Evolutionary conservation across 495 filamentous ascomycete species (phyloP).

Genomic region (Penicillium bialowiezense): DNA sequence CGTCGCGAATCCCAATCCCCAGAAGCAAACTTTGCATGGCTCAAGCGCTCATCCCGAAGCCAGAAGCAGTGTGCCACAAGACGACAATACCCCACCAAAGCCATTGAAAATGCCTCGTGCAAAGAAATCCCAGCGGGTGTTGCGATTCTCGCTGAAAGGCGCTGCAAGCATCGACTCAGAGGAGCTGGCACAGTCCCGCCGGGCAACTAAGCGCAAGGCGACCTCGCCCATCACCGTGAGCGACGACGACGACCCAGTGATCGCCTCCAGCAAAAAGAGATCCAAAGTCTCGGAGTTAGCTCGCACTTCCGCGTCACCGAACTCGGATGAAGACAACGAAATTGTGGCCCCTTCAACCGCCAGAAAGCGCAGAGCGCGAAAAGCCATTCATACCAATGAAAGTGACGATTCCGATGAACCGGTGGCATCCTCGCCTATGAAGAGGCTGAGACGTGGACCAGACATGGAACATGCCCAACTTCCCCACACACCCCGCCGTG

Average conservation of each 20-base stretch:
- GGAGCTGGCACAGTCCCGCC: slow-evolving; percentile 24
- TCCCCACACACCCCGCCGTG: slow-evolving; percentile 22
- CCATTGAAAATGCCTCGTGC: not conserved
- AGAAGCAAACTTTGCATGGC: slow-evolving; percentile 8
- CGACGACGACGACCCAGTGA: slow-evolving; percentile 28
- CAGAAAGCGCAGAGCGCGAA: not conserved
- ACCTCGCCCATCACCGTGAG: slow-evolving; percentile 14
- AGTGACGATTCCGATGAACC: slow-evolving; percentile 16
- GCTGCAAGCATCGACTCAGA: slow-evolving; percentile 4
- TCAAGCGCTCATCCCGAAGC: not conserved
- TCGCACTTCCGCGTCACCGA: too few species aligned
- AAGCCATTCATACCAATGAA: not conserved
- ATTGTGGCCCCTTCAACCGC: not conserved
- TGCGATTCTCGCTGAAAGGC: not conserved
- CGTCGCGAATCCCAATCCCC: slow-evolving; percentile 12
- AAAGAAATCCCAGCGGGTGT: not conserved
- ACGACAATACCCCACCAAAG: not conserved
- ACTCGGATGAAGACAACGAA: slow-evolving; percentile 1
- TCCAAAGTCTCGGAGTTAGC: slow-evolving; percentile 2
- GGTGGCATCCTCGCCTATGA: slow-evolving; percentile 25
- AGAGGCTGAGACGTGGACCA: slow-evolving; percentile 14
- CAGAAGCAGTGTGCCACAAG: not conserved
- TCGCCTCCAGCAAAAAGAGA: too few species aligned
- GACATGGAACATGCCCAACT: slow-evolving; percentile 21
- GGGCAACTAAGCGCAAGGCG: slow-evolving; percentile 31